These are phyloP conservation scores for Madurella mycetomatis DNA, from an alignment of 2,329 filamentous ascomycete genomes.

Conservation along the genomic window DNA sequence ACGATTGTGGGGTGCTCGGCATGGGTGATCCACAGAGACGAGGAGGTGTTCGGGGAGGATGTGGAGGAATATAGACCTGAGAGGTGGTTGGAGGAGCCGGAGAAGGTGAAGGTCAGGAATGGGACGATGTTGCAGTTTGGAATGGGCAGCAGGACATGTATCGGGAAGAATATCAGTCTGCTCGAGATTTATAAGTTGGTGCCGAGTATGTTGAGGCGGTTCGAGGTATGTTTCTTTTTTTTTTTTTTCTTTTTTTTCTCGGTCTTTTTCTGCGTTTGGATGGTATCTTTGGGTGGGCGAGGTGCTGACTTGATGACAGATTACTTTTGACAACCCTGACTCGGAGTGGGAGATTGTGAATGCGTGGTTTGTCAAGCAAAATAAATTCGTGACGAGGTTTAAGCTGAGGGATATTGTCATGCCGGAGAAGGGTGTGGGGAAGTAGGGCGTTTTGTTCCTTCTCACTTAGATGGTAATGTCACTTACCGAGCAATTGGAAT, in stretches of 20 bases:
- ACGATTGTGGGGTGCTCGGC: conserved; percentile 71
- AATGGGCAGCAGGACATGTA: conserved; percentile 66
- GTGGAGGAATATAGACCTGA: conserved; percentile 64
- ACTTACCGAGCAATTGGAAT: neutral
- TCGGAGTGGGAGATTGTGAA: conserved; percentile 57
- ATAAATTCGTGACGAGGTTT: conserved; percentile 48
- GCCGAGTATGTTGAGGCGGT: conserved; percentile 57
- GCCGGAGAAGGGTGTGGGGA: conserved; percentile 26
- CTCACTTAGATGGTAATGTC: conserved; percentile 1
- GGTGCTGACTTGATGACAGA: conserved; percentile 32
- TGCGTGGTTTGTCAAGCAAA: conserved; percentile 60
- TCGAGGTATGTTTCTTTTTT: conserved; percentile 46
- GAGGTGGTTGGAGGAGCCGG: conserved; percentile 53
- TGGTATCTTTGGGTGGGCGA: too few species aligned
- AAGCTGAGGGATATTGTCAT: conserved; percentile 40
- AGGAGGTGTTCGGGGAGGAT: conserved; percentile 64
- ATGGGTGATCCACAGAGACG: conserved; percentile 67
- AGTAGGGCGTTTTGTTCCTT: neutral
- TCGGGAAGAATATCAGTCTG: conserved; percentile 62
- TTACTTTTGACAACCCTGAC: conserved; percentile 49
- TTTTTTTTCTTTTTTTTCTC: neutral
- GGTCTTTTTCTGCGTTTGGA: neutral
- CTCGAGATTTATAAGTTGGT: conserved; percentile 62
- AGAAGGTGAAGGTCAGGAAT: conserved; percentile 61
- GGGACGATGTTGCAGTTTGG: conserved; percentile 70